Evolutionary conservation across 2,329 filamentous ascomycete genomes (phyloP).

Genomic region (Nothophaeocryptopus gaeumannii): DNA sequence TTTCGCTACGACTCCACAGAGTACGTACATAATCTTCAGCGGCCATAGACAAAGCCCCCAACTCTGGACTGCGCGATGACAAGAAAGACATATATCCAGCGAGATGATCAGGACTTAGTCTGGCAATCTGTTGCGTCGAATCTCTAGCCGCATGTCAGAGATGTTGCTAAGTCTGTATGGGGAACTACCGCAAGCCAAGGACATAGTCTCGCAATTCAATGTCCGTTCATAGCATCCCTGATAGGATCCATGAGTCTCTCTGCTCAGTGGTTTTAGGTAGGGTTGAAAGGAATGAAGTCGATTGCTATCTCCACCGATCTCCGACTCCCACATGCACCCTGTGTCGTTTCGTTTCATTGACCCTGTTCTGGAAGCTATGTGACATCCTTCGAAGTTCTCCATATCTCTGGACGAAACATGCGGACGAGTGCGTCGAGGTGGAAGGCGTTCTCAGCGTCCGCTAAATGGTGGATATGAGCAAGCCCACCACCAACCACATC

Average conservation of each 20-base stretch:
- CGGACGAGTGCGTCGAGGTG: no score
- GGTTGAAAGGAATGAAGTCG: background rate
- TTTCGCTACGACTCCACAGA: background rate
- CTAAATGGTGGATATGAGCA: no score
- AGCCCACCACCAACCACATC: no score
- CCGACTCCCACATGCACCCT: no score
- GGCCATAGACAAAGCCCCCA: background rate
- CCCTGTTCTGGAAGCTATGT: no score
- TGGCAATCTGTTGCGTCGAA: background rate
- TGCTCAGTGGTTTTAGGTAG: background rate
- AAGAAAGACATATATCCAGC: background rate
- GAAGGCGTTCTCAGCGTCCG: no score
- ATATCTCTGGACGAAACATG: no score
- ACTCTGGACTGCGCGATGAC: background rate
- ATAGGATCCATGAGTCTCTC: background rate
- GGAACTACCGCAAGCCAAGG: background rate
- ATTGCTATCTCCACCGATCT: no score
- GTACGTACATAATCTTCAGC: background rate
- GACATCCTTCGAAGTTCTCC: no score
- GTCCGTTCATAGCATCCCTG: background rate
- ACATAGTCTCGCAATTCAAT: background rate
- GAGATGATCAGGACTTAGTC: background rate
- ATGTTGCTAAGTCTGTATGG: background rate
- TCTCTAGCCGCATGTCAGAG: background rate
- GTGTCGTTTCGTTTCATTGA: no score